Evolutionary conservation across 495 filamentous ascomycete species (phyloP), one percentile per base, ranked within the genome.

Genomic region (Penicillium subrubescens): DNA sequence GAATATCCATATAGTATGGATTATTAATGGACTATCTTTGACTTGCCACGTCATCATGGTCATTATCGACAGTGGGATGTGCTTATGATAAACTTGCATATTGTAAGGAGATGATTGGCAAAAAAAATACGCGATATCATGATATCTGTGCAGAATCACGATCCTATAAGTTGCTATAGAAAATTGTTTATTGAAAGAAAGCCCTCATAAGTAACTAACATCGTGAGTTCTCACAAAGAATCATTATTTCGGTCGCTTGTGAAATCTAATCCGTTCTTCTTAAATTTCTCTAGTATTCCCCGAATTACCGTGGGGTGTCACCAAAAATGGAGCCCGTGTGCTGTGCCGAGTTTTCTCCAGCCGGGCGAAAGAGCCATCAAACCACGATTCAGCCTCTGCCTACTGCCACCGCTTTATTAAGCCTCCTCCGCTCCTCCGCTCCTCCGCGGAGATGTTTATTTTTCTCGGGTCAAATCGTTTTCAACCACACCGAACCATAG

Each of bases 391-490:
- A 44, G 43, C n/a, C 43, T 44, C 43, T 41, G 25, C 25, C 25
- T 27, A 27, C 25, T 44, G 35, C 35, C 2, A 37, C 14, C 37
- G 37, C 37, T 53, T 31, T 34, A 31, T 54, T 15, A 31, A 54
- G 44, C 21, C 44, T 48, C 25, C 58, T 69, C 70, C 70, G 70
- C 70, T 48, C 25, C 58, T 69, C 70, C 70, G 70, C 70, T 48
- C 25, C 58, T 69, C 70, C 70, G 70, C 70, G 70, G 69, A 72
- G 64, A 72, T 72, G 50, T 59, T 57, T 54, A 54, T 35, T 50
- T 53, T 62, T 61, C 33, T 63, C 61, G 61, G 55, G 25, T 8
- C 43, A 50, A 63, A 57, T 51, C 41, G 53, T 27, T 19, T 25
- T 31, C 39, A 25, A 44, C 14, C 35, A 12, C 23, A 41, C 39